Evolutionary conservation across 352 stramenopile genomes (phyloP), one percentile per base, ranked within the genome.

Genomic region (Phytophthora parvispora): DNA sequence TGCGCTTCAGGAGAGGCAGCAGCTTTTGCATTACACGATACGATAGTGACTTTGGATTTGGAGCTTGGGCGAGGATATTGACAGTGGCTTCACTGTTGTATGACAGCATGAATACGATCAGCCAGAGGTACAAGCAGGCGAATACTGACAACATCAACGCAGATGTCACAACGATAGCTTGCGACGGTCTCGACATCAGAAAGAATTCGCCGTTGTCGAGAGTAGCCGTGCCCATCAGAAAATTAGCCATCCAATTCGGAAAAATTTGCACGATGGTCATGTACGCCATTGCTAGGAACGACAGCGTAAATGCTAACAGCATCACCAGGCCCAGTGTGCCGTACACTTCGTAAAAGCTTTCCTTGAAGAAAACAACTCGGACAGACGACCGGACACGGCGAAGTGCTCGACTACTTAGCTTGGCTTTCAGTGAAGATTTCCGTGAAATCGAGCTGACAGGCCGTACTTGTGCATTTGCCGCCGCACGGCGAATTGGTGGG

Each of bases 191-290:
- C 0, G 75, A 65, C 32, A 86, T 64, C 38, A 87, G 56, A 56
- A 84, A 74, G 36, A 90, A 90, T 13, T 88, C 73, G 13, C 82
- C 82, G 13, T 75, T 69, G 48, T 90, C 79, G 16, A 80, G 74
- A 8, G 36, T 59, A 12, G 72, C 60, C 1, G 81, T 90, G 38
- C 77, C 53, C 72, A 87, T 78, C 7, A 87, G 32, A 40, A 74
- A 70, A 42, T 90, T 90, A 8, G 67, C 78, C 13, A 77, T 80
- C 59, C 71, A 51, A 1, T 63, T 74, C 0, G 81, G 79, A 36
- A 77, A 69, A 6, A 90, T 32, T 68, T 90, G 77, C 16, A 88
- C 76, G 15, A 75, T 74, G 6, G 77, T 75, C 48, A 80, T 72
- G 36, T 64, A 72, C 10, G 80, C n/a, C 57, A 84, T 74, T 0